Evolutionary conservation across 352 stramenopile species (phyloP), one percentile per base, ranked within the genome.

Genomic region (Globisporangium echinulatum): DNA sequence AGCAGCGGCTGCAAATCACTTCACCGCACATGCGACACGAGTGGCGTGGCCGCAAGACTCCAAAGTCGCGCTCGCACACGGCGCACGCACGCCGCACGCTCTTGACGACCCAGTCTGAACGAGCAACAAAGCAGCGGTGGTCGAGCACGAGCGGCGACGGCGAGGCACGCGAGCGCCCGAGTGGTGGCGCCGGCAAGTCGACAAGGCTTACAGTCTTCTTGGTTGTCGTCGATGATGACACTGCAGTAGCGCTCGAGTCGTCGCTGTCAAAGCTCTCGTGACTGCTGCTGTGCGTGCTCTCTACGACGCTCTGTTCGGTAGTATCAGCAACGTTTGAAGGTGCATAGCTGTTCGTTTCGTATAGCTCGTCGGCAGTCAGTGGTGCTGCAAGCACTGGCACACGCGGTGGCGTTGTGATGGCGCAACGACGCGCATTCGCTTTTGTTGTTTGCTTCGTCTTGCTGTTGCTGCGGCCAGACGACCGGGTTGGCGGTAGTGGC

Each of bases 1-100:
- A 91, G 59, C 83, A 92, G 10, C 81, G 75, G 50, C 77, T 82
- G 69, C 83, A 92, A 51, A 92, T 74, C 7, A 91, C 77, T 61
- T 91, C 77, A 8, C 83, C 81, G 39, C 83, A 92, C 81, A 92
- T 91, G 55, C 83, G 83, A 55, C 83, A 92, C 53, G 77, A 82
- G 59, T 92, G 83, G 15, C 82, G 79, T 58, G 91, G 88, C 33
- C 83, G 74, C 8, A 90, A 65, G 9, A 89, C 53, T n/a, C 59
- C 69, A 49, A 92, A 92, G 15, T 92, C 81, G 5, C 81, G 70
- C 58, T 83, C 65, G 52, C 83, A 92, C 10, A 92, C 81, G 52
- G 77, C 64, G 56, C 83, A 92, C 7, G 68, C 48, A 25, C 74
- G 79, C 1, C 79, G 75, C 58, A 66, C 52, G 49, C 63, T 80